These are phyloP conservation scores for Phylloporus arenicola DNA, from an alignment of 768 basidiomycete genomes.

Conservation along the genomic window DNA sequence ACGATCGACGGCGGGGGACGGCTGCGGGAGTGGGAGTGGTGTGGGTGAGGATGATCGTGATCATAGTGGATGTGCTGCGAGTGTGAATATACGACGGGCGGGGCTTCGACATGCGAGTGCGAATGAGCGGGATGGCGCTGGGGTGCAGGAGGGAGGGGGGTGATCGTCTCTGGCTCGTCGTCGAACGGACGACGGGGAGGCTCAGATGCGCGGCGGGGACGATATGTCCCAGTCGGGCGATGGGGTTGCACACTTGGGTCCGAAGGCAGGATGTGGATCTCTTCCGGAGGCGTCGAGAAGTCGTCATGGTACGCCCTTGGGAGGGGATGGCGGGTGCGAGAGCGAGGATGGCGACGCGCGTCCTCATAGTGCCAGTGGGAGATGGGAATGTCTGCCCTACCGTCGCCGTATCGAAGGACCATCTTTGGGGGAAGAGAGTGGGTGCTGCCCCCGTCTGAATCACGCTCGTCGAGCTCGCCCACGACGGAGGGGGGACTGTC, in stretches of 20 bases:
- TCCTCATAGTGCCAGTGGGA: constrained; percentile 37
- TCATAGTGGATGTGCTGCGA: constrained; percentile 37
- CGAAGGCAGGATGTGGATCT: constrained; percentile 59
- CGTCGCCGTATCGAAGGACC: constrained; percentile 63
- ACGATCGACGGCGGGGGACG: constrained; percentile 52
- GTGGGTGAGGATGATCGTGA: constrained; percentile 25
- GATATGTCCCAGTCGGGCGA: constrained; percentile 25
- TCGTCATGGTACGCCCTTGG: constrained; percentile 18
- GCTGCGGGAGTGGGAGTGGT: constrained; percentile 35
- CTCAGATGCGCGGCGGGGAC: constrained; percentile 27
- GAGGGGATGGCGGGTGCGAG: constrained; percentile 21
- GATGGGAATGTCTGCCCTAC: constrained; percentile 60
- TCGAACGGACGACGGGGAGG: constrained; percentile 24
- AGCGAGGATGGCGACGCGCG: constrained; percentile 13
- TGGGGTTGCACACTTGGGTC: constrained; percentile 34
- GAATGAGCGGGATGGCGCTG: constrained; percentile 14
- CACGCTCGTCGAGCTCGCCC: constrained; percentile 37
- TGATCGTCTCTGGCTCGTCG: constrained; percentile 29
- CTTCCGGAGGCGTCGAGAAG: constrained; percentile 42
- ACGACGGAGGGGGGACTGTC: constrained; percentile 47
- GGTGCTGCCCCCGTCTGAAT: constrained; percentile 39
- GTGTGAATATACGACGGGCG: constrained; percentile 33
- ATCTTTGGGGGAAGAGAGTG: constrained; percentile 62
- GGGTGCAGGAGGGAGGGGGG: constrained; percentile 27
- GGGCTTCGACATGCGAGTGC: constrained; percentile 10